Evolutionary conservation across 768 basidiomycete genomes (phyloP).

Genomic region (Russula compacta): DNA sequence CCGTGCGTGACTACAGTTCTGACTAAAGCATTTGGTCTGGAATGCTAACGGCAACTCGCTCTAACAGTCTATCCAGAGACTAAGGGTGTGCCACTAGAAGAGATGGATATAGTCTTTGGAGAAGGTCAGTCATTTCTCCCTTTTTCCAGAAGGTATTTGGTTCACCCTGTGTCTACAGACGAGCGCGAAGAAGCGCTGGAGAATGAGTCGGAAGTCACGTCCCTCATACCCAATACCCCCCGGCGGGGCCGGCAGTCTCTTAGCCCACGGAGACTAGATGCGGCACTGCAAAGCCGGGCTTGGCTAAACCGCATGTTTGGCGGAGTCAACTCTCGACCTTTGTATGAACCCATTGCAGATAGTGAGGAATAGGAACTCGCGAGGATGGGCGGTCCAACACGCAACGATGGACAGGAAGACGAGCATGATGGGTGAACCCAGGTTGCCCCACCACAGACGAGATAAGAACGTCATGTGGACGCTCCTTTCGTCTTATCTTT

Average conservation of each 20-base stretch:
- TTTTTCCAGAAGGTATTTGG: background rate
- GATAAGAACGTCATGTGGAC: background rate
- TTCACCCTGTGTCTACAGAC: slow-evolving; percentile 21
- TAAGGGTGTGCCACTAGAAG: slow-evolving; percentile 78
- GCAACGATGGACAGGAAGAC: slow-evolving; percentile 26
- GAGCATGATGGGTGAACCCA: slow-evolving; percentile 4
- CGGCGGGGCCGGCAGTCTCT: slow-evolving; percentile 34
- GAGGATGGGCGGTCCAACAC: slow-evolving; percentile 37
- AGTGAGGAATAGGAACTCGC: slow-evolving; percentile 48
- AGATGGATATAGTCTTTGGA: slow-evolving; percentile 86
- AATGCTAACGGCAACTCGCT: background rate
- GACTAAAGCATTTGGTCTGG: background rate
- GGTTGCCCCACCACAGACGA: background rate
- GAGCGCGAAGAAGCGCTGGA: slow-evolving; percentile 53
- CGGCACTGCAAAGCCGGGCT: slow-evolving; percentile 25
- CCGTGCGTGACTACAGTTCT: slow-evolving; percentile 30
- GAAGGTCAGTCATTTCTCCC: slow-evolving; percentile 46
- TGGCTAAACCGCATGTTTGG: slow-evolving; percentile 47
- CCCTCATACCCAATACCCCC: slow-evolving; percentile 36
- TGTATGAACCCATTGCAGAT: slow-evolving; percentile 41
- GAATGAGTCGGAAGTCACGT: slow-evolving; percentile 55
- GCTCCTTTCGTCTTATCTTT: slow-evolving; percentile 9
- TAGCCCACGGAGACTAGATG: slow-evolving; percentile 23
- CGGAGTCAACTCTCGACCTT: slow-evolving; percentile 29
- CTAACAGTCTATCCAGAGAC: slow-evolving; percentile 74